These are phyloP conservation scores for Silene noctiflora DNA, from an alignment of 179 eudicot genomes.

Conservation along the genomic window DNA sequence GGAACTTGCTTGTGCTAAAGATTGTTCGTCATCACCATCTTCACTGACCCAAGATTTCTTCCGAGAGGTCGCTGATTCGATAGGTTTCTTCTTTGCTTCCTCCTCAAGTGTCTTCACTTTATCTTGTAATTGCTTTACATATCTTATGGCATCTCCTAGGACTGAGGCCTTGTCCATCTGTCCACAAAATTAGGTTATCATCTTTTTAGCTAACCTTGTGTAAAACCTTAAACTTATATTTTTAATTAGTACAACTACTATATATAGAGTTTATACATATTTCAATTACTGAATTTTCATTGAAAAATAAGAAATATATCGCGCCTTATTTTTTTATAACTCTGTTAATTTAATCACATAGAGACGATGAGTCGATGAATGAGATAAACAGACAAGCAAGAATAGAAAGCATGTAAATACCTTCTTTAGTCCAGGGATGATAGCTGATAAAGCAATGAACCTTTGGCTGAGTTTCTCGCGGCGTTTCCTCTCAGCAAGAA, in stretches of 20 bases:
- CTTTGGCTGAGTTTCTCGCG: conserved; percentile 56
- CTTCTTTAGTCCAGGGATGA: conserved; percentile 66
- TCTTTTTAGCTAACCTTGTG: not conserved
- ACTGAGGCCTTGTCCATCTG: conserved; percentile 89
- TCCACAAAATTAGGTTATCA: conserved; percentile 1
- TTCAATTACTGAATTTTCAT: too few relatives aligned
- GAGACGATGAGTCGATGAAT: too few relatives aligned
- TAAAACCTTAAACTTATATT: too few relatives aligned
- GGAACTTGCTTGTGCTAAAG: conserved; percentile 29
- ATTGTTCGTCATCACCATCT: conserved; percentile 28
- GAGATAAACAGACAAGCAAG: not conserved
- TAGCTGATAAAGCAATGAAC: conserved; percentile 53
- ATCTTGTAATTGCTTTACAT: conserved; percentile 68
- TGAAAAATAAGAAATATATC: too few relatives aligned
- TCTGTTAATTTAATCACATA: too few relatives aligned
- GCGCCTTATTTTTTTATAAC: not conserved
- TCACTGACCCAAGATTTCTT: conserved; percentile 37
- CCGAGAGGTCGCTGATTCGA: conserved; percentile 44
- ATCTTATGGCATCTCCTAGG: conserved; percentile 64
- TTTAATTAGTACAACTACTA: too few relatives aligned
- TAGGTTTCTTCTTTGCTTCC: conserved; percentile 40
- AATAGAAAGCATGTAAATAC: conserved; percentile 21
- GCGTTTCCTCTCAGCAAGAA: conserved; percentile 60
- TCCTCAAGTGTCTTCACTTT: conserved; percentile 66
- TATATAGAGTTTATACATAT: too few relatives aligned